These are phyloP conservation scores for Vigna angularis DNA, from an alignment of 306 rosid genomes.

Conservation along the genomic window DNA sequence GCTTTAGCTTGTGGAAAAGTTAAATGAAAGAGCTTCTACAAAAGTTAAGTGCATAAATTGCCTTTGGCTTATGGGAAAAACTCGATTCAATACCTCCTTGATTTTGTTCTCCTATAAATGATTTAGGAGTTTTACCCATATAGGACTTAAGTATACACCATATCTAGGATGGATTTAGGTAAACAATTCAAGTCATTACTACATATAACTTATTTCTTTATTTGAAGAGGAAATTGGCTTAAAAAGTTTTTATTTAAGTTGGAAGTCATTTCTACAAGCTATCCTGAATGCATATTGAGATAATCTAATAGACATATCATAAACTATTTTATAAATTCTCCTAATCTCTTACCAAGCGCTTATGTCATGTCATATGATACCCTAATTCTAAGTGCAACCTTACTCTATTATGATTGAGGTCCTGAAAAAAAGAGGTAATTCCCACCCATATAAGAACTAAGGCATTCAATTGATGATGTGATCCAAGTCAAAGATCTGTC, in stretches of 20 bases:
- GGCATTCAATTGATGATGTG: neutral
- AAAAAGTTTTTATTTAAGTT: neutral
- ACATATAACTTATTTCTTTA: neutral
- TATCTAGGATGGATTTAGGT: neutral
- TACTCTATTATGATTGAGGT: conserved; percentile 2
- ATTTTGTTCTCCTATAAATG: no score
- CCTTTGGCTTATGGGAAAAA: no score
- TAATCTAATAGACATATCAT: neutral
- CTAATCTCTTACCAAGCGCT: neutral
- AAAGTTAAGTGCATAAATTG: no score
- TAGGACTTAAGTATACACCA: neutral
- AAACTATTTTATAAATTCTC: neutral
- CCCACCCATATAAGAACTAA: neutral
- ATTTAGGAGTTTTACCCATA: no score
- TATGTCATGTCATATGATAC: neutral
- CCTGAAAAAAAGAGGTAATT: neutral
- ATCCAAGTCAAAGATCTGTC: conserved; percentile 2
- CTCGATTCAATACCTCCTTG: no score
- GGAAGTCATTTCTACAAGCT: neutral
- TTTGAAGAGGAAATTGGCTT: neutral
- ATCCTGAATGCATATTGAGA: neutral
- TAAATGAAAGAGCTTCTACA: no score
- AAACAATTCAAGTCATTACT: neutral
- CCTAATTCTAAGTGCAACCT: neutral
- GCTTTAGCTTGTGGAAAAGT: no score